Evolutionary conservation across 257 asterid genomes (phyloP).

Genomic region (Marsdenia floribunda): DNA sequence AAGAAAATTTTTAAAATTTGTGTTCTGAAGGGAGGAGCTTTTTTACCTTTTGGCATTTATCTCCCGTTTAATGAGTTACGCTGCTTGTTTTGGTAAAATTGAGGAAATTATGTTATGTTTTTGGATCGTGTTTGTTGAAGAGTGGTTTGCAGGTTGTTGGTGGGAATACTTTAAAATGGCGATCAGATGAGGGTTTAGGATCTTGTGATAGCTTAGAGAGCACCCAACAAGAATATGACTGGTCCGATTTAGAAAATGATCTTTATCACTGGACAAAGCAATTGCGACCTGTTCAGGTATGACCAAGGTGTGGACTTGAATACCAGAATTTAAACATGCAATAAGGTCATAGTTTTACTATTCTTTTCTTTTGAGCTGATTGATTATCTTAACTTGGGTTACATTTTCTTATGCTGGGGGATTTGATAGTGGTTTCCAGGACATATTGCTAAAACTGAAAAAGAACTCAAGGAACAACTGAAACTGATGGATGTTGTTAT

Average conservation of each 20-base stretch:
- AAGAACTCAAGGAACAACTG: constrained; percentile 88
- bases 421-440: constrained; percentile 90
- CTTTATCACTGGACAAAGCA: constrained; percentile 76
- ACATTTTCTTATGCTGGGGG: constrained; percentile 18
- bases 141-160: constrained; percentile 63
- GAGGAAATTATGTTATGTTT: not conserved
- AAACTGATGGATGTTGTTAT: constrained; percentile 97
- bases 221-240: constrained; percentile 48
- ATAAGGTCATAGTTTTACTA: constrained; percentile 10
- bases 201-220: constrained; percentile 28
- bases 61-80: not conserved
- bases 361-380: constrained; percentile 11
- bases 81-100: not conserved
- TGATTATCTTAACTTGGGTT: constrained; percentile 12
- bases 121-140: not conserved
- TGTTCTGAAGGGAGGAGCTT: not conserved
- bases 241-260: constrained; percentile 69
- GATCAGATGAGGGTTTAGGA: constrained; percentile 36
- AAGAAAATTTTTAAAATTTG: not conserved
- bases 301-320: constrained; percentile 31
- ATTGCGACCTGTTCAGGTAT: constrained; percentile 91
- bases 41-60: no score
- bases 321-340: constrained; percentile 11
- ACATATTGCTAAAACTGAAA: constrained; percentile 91
- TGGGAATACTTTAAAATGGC: constrained; percentile 41